Base-by-base conservation (phyloP, 345 rosid species). In the Limnanthes douglasii region DNA sequence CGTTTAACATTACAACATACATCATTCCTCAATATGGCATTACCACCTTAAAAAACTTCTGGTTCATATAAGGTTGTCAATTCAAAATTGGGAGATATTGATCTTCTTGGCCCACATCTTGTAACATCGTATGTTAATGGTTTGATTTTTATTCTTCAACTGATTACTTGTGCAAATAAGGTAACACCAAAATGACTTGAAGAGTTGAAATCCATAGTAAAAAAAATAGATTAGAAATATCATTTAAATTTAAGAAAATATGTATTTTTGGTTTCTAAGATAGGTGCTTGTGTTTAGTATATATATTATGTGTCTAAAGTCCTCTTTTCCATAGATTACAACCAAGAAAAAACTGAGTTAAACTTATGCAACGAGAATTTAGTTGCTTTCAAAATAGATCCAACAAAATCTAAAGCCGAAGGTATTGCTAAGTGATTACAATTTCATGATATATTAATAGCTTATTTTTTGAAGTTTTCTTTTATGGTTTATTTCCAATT, bases 331-430 rank as follows among this genome's bases (percentile, higher is more conserved):
- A 33, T 45, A 24, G 54, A 90, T 94, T 73, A 65, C 50, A 61
- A 52, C 15, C 75, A 60, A 46, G 85, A 65, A 22, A 86, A 80
- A 37, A n/a, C 43, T 47, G 92, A 77, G 66, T 14, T 60, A 52
- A 82, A 63, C 56, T 71, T 70, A 39, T 92, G 80, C 51, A 64
- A 50, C 19, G 76, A 75, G 12, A 70, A 55, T 57, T 25, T 59
- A 42, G 50, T 61, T 38, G 60, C 44, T 25, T 65, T 61, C 37
- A 75, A 69, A 68, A 90, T 90, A 49, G 99, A 90, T 66, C 85
- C 68, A 27, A 90, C 96, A 39, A 75, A 75, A 32, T 95, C 99
- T 0, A 96, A 90, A 68, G 88, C 73, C 41, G 96, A 90, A 69
- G 96, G 96, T 27, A 66, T 60, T 51, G 72, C 79, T 18, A 71